Conservation (phyloP, 768 basidiomycete species). For the Rhodosporidiobolus odoratus region DNA sequence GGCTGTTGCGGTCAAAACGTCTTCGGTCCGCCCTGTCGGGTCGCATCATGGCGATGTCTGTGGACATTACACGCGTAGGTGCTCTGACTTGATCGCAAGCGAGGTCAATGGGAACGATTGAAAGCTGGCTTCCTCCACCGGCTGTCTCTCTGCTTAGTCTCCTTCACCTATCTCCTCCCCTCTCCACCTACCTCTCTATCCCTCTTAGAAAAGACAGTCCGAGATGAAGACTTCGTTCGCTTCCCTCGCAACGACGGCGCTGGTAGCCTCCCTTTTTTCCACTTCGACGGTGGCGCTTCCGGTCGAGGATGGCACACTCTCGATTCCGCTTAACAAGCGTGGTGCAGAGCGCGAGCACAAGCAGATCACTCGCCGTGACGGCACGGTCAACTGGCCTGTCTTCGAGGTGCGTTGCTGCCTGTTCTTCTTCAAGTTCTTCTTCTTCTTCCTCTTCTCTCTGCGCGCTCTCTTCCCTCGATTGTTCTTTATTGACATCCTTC, state of each 20-base stretch:
- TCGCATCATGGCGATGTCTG: too few relatives aligned
- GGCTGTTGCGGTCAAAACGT: too few relatives aligned
- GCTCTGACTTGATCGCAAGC: too few relatives aligned
- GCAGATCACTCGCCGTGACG: constrained; percentile 15
- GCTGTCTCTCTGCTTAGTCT: neutral
- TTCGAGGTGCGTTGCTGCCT: constrained; percentile 5
- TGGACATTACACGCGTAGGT: too few relatives aligned
- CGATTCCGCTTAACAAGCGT: constrained; percentile 13
- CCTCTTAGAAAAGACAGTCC: neutral
- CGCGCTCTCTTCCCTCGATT: neutral
- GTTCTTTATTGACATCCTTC: neutral
- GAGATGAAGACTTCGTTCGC: constrained; percentile 19
- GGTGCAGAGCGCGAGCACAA: neutral
- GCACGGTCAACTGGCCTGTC: constrained; percentile 8
- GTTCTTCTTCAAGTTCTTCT: neutral
- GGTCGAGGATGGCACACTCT: neutral
- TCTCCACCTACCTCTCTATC: neutral
- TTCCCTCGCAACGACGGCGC: neutral
- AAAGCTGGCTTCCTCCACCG: too few relatives aligned
- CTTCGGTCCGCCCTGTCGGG: too few relatives aligned
- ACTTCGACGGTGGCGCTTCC: neutral
- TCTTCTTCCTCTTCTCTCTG: neutral
- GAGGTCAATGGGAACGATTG: too few relatives aligned
- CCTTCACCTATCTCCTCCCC: neutral
- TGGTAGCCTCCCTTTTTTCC: neutral